These are phyloP conservation scores for Pseudozyma tsukubaensis DNA, from an alignment of 1,284 basidiomycete genomes.

Conservation along the genomic window DNA sequence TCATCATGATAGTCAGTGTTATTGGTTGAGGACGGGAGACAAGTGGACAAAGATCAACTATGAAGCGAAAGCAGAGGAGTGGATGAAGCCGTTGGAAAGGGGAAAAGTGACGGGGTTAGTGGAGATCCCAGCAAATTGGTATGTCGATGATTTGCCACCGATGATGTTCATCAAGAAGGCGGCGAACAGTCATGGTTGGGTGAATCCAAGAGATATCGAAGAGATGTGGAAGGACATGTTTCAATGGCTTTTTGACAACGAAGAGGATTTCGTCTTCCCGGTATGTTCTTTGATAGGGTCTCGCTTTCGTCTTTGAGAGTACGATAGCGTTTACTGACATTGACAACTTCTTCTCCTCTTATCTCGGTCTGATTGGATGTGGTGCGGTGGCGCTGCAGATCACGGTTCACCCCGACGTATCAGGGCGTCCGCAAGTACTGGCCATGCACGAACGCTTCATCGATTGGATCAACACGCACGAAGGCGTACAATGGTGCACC, in stretches of 20 bases:
- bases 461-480: conserved; percentile 80
- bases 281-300: conserved; percentile 8
- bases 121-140: conserved; percentile 78
- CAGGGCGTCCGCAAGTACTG: conserved; percentile 77
- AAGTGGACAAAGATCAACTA: conserved; percentile 82
- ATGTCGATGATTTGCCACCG: conserved; percentile 78
- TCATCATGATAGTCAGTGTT: conserved; percentile 75
- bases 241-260: conserved; percentile 78
- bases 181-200: conserved; percentile 79
- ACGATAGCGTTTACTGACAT: background rate
- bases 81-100: conserved; percentile 80
- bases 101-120: conserved; percentile 79
- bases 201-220: conserved; percentile 78
- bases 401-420: conserved; percentile 83
- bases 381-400: conserved; percentile 65
- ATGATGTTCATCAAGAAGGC: conserved; percentile 80
- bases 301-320: background rate
- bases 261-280: conserved; percentile 78
- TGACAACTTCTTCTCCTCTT: background rate
- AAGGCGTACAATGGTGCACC: conserved; percentile 79
- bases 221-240: conserved; percentile 82
- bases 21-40: conserved; percentile 78
- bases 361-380: background rate
- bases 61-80: conserved; percentile 73
- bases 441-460: conserved; percentile 84